Conservation (phyloP, 257 asterid genomes). For the Capsicum baccatum region DNA sequence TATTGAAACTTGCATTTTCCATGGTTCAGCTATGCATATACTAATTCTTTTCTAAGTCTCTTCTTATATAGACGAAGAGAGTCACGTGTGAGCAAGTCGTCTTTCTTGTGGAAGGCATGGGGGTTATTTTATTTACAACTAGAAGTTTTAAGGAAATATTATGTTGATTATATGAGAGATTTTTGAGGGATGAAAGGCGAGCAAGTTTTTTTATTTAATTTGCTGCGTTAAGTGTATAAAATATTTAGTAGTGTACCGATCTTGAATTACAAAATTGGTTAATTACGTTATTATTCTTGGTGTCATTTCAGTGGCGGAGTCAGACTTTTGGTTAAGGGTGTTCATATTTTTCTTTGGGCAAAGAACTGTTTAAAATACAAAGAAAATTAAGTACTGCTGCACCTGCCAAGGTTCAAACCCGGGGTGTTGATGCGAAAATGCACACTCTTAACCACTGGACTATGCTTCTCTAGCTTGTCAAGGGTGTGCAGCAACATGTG, state of each 20-base stretch:
- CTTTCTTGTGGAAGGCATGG: not conserved
- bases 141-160: not conserved
- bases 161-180: not conserved
- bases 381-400: too few species aligned
- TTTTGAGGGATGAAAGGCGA: not conserved
- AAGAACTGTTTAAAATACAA: too few species aligned
- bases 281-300: not conserved
- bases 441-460: too few species aligned
- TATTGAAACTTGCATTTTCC: slow-evolving; percentile 7
- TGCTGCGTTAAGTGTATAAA: not conserved
- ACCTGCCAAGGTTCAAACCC: too few species aligned
- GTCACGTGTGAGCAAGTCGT: slow-evolving; percentile 1
- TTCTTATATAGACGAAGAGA: not conserved
- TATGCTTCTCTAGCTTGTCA: too few species aligned
- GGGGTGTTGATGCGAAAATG: too few species aligned
- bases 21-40: not conserved
- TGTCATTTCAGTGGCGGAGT: too few species aligned
- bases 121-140: not conserved
- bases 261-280: not conserved
- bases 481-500: too few species aligned
- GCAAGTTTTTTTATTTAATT: not conserved
- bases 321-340: too few species aligned
- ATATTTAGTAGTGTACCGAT: not conserved
- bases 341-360: too few species aligned
- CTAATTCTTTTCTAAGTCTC: too few species aligned